Percentiles rank a stretch among this genome's conserved stretches.
These are phyloP conservation scores for Epichloe glyceriae DNA, from an alignment of 2,329 filamentous ascomycete species.

Conservation along the genomic window DNA sequence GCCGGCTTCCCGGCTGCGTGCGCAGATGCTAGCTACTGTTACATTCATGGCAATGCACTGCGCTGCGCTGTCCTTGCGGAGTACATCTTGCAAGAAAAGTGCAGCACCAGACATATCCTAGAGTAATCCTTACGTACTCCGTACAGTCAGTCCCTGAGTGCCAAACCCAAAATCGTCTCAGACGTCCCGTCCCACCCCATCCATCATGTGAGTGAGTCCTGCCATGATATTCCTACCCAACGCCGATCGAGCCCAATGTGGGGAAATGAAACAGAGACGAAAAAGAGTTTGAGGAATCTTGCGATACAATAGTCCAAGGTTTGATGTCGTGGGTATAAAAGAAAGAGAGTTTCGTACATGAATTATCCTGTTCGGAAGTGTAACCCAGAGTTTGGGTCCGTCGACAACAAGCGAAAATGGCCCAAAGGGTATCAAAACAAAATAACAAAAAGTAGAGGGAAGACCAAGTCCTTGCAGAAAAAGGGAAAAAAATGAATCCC, in stretches of 20 bases:
- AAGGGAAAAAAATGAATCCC: background rate
- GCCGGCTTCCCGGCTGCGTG: too few relatives aligned
- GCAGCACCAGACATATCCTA: too few relatives aligned
- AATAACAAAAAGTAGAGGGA: background rate
- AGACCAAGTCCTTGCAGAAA: background rate
- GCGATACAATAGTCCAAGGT: background rate
- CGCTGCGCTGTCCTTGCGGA: background rate
- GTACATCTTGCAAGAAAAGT: too few relatives aligned
- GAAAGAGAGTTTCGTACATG: background rate
- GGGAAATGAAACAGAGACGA: background rate
- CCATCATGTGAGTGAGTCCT: too few relatives aligned
- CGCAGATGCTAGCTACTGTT: background rate
- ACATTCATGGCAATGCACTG: background rate
- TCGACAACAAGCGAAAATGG: background rate
- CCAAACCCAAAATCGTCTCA: too few relatives aligned
- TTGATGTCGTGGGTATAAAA: background rate
- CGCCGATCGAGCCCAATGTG: background rate
- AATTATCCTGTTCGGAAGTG: background rate
- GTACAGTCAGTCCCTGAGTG: too few relatives aligned
- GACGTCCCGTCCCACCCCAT: too few relatives aligned
- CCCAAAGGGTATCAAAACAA: background rate
- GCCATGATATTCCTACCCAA: background rate
- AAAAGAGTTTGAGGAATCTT: background rate
- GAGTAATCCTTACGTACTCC: too few relatives aligned
- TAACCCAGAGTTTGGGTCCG: background rate